These are phyloP conservation scores for Oryza glaberrima DNA, from an alignment of 176 grass and related monocot species.

Conservation along the genomic window DNA sequence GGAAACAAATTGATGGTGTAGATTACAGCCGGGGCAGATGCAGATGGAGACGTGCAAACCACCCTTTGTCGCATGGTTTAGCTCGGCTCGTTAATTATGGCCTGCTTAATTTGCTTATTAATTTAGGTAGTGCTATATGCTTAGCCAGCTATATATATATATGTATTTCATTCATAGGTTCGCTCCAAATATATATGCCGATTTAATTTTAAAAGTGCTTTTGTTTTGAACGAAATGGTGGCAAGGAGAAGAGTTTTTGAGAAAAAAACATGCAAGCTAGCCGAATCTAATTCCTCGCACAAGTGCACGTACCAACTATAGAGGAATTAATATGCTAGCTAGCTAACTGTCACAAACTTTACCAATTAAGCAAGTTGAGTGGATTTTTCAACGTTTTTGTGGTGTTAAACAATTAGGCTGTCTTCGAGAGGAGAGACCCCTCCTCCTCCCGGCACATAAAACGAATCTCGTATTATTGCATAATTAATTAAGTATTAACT, in stretches of 20 bases:
- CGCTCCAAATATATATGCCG: too few species aligned
- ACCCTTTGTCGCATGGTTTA: background rate
- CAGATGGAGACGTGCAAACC: slow-evolving; percentile 30
- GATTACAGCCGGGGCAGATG: background rate
- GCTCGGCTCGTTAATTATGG: background rate
- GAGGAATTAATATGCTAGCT: too few species aligned
- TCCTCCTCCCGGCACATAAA: too few species aligned
- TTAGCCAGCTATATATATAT: background rate
- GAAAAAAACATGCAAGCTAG: too few species aligned
- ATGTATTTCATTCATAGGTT: too few species aligned
- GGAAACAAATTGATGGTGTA: background rate
- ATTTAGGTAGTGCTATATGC: background rate
- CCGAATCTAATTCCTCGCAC: too few species aligned
- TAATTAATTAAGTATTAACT: too few species aligned
- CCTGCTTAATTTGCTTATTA: background rate
- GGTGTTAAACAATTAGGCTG: background rate
- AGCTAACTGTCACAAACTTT: background rate
- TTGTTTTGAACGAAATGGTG: background rate
- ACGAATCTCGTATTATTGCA: too few species aligned
- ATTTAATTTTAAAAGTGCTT: background rate
- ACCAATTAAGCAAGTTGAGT: background rate
- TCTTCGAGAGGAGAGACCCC: too few species aligned
- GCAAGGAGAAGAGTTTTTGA: background rate
- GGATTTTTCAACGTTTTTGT: background rate
- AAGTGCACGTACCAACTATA: too few species aligned